Evolutionary conservation across 768 basidiomycete species (phyloP).

Genomic region (Termitomyces heimii): DNA sequence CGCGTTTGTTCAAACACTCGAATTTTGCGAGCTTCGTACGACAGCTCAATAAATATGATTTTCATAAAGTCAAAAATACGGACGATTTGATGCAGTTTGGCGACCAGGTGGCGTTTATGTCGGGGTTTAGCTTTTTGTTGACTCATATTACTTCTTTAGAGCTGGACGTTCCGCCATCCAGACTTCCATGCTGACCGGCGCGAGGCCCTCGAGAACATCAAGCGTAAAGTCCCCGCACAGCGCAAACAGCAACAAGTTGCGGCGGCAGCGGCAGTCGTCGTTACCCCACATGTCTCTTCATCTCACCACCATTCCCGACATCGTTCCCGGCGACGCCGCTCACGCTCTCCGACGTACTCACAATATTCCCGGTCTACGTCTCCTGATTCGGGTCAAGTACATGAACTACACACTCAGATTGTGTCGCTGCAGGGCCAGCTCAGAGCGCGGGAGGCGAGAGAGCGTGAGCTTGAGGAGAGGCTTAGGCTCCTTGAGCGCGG

Average conservation of each 20-base stretch:
- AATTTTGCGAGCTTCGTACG: constrained; percentile 92
- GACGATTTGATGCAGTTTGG: constrained; percentile 71
- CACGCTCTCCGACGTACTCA: constrained; percentile 10
- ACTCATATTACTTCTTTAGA: constrained; percentile 19
- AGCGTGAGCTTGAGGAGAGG: constrained; percentile 27
- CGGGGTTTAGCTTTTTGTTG: neutral
- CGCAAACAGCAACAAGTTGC: constrained; percentile 40
- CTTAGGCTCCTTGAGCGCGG: constrained; percentile 31
- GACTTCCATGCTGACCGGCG: constrained; percentile 52
- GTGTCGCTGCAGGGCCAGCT: constrained; percentile 26
- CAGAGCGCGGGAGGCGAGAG: constrained; percentile 23
- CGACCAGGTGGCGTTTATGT: constrained; percentile 43
- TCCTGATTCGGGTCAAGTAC: constrained; percentile 1
- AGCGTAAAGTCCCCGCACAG: constrained; percentile 52
- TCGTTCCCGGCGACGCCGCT: constrained; percentile 12
- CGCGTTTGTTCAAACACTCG: constrained; percentile 91
- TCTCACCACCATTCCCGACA: constrained; percentile 18
- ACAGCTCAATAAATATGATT: constrained; percentile 95
- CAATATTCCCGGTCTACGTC: constrained; percentile 19
- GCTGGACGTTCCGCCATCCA: constrained; percentile 56
- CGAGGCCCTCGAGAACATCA: constrained; percentile 53
- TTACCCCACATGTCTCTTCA: constrained; percentile 10
- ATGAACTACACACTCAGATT: constrained; percentile 9
- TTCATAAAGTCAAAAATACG: constrained; percentile 91
- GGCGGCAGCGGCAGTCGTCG: neutral